Evolutionary conservation across 2,329 filamentous ascomycete genomes (phyloP).

Genomic region (Pyrenochaeta sp.): DNA sequence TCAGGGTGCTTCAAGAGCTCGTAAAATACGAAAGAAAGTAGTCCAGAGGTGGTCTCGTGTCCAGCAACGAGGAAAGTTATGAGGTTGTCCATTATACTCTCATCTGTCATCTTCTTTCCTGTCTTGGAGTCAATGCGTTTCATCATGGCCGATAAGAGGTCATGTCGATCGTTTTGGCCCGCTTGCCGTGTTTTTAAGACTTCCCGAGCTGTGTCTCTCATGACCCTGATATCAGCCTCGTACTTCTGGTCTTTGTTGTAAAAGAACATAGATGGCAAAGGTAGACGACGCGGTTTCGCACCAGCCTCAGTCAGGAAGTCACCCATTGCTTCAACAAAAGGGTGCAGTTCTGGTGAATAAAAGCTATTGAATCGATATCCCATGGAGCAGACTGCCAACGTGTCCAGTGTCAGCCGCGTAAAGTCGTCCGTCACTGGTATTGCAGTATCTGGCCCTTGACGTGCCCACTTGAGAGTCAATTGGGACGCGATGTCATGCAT

Average conservation of each 20-base stretch:
- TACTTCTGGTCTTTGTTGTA: constrained; percentile 56
- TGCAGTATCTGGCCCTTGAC: constrained; percentile 48
- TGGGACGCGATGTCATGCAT: constrained; percentile 66
- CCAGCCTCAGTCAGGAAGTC: constrained; percentile 16
- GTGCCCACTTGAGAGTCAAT: constrained; percentile 70
- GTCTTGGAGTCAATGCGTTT: constrained; percentile 67
- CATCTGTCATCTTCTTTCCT: constrained; percentile 62
- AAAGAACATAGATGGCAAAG: constrained; percentile 18
- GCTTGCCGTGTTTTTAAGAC: constrained; percentile 61
- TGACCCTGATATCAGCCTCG: constrained; percentile 57
- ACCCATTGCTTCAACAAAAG: constrained; percentile 37
- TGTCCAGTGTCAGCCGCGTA: constrained; percentile 38
- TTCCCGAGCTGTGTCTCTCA: constrained; percentile 62
- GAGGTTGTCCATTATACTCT: constrained; percentile 70
- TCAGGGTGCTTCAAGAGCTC: constrained; percentile 60
- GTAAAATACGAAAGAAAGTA: constrained; percentile 53
- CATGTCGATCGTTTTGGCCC: constrained; percentile 61
- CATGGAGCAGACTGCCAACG: constrained; percentile 40
- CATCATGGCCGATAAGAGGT: constrained; percentile 67
- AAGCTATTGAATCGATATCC: constrained; percentile 42
- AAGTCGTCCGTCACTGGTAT: constrained; percentile 41
- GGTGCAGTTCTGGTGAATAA: constrained; percentile 34
- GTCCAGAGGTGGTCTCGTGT: constrained; percentile 33
- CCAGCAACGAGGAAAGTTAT: constrained; percentile 68
- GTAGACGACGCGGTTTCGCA: neutral